Evolutionary conservation across 2,329 filamentous ascomycete genomes (phyloP).

Genomic region (Fonsecaea pedrosoi): DNA sequence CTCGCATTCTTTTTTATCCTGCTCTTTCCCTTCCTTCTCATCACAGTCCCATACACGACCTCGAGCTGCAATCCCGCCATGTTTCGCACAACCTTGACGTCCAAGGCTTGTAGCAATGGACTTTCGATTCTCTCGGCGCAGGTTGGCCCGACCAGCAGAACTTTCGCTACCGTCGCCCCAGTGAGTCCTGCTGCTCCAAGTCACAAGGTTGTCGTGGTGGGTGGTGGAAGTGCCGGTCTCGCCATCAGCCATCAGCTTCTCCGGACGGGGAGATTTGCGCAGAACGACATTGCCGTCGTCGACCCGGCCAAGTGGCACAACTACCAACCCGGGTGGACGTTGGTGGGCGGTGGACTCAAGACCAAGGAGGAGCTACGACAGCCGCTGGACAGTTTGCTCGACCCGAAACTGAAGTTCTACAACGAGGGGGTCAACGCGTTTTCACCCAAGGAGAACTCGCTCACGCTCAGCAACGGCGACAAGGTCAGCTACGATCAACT

Average conservation of each 20-base stretch:
- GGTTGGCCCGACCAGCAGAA: conserved; percentile 5
- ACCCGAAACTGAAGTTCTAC: conserved; percentile 69
- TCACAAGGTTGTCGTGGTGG: conserved; percentile 72
- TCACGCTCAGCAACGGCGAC: conserved; percentile 63
- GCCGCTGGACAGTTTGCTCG: conserved; percentile 60
- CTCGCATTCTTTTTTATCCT: neutral
- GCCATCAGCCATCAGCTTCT: conserved; percentile 72
- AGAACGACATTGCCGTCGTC: conserved; percentile 68
- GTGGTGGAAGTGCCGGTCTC: conserved; percentile 70
- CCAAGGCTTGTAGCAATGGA: conserved; percentile 4
- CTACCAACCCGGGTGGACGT: conserved; percentile 74
- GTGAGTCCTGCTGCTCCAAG: conserved; percentile 49
- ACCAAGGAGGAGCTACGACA: conserved; percentile 64
- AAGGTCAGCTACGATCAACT: conserved; percentile 68
- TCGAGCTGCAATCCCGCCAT: neutral
- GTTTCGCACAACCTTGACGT: conserved; percentile 5
- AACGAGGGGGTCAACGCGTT: conserved; percentile 59
- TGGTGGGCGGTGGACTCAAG: conserved; percentile 71
- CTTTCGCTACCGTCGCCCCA: conserved; percentile 43
- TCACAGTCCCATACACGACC: neutral
- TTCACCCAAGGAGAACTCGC: conserved; percentile 61
- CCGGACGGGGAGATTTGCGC: conserved; percentile 61
- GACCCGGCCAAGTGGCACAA: conserved; percentile 69
- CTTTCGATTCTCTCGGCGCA: neutral
- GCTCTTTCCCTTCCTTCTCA: neutral